Evolutionary conservation across 2,329 filamentous ascomycete genomes (phyloP), one percentile per base, ranked within the genome.

Genomic region (Magnaporthales sp.): DNA sequence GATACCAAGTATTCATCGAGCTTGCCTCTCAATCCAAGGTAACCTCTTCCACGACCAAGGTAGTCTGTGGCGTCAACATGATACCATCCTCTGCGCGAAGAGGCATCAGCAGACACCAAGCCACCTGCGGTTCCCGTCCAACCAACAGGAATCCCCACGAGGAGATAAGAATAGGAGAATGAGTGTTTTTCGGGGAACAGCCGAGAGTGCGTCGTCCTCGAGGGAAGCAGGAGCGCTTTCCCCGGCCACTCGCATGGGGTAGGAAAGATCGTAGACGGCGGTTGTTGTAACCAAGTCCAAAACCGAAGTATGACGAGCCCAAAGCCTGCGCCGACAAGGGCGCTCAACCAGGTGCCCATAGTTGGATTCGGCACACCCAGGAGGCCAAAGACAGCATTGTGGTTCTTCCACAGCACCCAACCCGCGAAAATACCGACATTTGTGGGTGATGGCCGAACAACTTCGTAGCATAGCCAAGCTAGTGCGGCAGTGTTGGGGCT

Each of bases 141-240:
- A n/a, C 83, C 83, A 27, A 92, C 81, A 0, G 89, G 90, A 56
- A 91, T 80, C 0, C 90, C 89, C 29, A 88, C 86, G 62, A 88
- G 80, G 1, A 93, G 82, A 74, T 92, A 92, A 0, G 88, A 87
- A 73, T 92, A 91, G 0, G 80, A 80, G 72, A 93, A 93, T 0
- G 82, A 82, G 73, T 92, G 88, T 67, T 83, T 85, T 72, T 86
- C 82, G 0, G 90, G 90, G 67, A 89, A 87, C n/a, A 89, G 74
- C 22, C 90, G 81, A 4, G 83, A 79, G 74, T 93, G 90, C 2
- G 83, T 87, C 15, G 87, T 91, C 61, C 78, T 80, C 71, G 86
- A 87, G 8, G 89, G 88, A 58, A 92, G 85, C 13, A 93, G 76
- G 67, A 86, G 76, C 3, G 85, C 82, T 65, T 76, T 75, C 10